phyloP scores from a whole-genome alignment of 345 rosid genomes.

The Acer campestre region DNA sequence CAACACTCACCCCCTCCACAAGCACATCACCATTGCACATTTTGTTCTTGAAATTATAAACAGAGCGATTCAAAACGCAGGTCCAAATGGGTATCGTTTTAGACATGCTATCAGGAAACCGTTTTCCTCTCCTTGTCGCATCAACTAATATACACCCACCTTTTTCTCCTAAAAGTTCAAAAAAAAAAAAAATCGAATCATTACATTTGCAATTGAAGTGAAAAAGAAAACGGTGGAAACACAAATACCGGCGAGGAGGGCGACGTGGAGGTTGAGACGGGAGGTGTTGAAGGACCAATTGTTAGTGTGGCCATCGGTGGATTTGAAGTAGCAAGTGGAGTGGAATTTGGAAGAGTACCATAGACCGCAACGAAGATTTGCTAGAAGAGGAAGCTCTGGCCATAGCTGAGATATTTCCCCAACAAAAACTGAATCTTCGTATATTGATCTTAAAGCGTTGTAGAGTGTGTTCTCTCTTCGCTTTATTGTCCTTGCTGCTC shows the following conservation, averaged over 20 bases:
- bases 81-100: slow-evolving; percentile 96
- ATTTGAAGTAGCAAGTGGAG: slow-evolving; percentile 89
- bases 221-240: background rate
- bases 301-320: slow-evolving; percentile 93
- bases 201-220: background rate
- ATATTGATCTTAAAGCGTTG: slow-evolving; percentile 77
- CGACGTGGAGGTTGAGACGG: slow-evolving; percentile 87
- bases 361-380: slow-evolving; percentile 95
- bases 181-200: slow-evolving; percentile 15
- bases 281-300: slow-evolving; percentile 84
- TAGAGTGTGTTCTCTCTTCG: slow-evolving; percentile 69
- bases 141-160: slow-evolving; percentile 90
- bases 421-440: slow-evolving; percentile 86
- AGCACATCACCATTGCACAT: slow-evolving; percentile 25
- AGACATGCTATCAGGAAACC: slow-evolving; percentile 96
- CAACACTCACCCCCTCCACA: slow-evolving; percentile 44
- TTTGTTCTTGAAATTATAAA: slow-evolving; percentile 41
- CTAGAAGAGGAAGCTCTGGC: slow-evolving; percentile 80
- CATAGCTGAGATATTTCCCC: slow-evolving; percentile 80
- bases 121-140: slow-evolving; percentile 89
- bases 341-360: slow-evolving; percentile 78
- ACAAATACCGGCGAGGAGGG: slow-evolving; percentile 70
- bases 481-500: slow-evolving; percentile 76
- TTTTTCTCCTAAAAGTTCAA: slow-evolving; percentile 65
- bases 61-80: slow-evolving; percentile 74